Conservation (phyloP, 352 stramenopile genomes). For the Phytophthora colocasiae region DNA sequence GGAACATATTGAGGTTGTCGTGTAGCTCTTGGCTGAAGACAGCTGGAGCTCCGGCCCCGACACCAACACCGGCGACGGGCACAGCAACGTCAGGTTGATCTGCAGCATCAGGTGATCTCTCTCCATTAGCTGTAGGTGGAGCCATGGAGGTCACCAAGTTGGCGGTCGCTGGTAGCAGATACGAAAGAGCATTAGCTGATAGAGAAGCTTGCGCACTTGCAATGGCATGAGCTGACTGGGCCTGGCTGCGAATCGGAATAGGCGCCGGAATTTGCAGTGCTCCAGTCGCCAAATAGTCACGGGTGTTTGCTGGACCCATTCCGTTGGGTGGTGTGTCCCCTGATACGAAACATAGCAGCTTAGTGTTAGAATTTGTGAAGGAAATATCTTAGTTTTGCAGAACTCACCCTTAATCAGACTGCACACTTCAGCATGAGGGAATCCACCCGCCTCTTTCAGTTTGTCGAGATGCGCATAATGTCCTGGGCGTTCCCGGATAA, state of each 20-base stretch:
- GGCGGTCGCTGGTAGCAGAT: constrained; percentile 35
- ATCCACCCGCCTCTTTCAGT: constrained; percentile 36
- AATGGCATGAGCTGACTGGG: constrained; percentile 26
- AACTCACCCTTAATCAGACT: constrained; percentile 41
- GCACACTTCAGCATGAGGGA: constrained; percentile 38
- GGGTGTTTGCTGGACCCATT: constrained; percentile 20
- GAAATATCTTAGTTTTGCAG: too few relatives aligned
- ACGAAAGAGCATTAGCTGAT: constrained; percentile 38
- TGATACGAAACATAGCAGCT: constrained; percentile 4
- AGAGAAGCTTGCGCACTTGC: constrained; percentile 33
- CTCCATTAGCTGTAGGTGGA: constrained; percentile 13
- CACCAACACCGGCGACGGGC: neutral
- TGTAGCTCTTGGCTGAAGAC: constrained; percentile 43
- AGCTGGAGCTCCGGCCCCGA: neutral
- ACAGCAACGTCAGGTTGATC: too few relatives aligned
- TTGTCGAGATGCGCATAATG: constrained; percentile 30
- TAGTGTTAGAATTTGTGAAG: neutral
- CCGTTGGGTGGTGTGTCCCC: constrained; percentile 23
- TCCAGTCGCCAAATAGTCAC: constrained; percentile 31
- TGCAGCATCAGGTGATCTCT: neutral
- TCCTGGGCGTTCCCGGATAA: constrained; percentile 36
- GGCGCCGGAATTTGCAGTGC: constrained; percentile 12
- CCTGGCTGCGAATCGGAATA: constrained; percentile 4
- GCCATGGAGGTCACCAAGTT: constrained; percentile 20
- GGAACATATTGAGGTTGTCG: constrained; percentile 51